These are phyloP conservation scores for Pleurotus djamor DNA, from an alignment of 768 basidiomycete genomes.

Conservation along the genomic window DNA sequence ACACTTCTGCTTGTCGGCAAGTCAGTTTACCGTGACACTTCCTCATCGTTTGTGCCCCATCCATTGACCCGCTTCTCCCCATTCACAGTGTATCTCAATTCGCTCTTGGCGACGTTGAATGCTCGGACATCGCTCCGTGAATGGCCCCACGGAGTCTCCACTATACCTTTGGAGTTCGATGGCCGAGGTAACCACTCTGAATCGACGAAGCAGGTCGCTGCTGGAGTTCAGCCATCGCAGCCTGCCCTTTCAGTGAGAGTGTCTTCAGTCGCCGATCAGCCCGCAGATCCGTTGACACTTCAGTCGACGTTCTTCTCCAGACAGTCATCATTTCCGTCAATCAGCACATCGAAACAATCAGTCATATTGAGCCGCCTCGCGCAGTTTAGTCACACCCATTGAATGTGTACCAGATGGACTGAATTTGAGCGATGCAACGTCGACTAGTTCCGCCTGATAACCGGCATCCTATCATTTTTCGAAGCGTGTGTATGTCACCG, in stretches of 20 bases:
- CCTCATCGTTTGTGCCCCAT: not conserved
- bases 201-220: not conserved
- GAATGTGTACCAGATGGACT: not conserved
- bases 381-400: not conserved
- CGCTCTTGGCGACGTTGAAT: conserved; percentile 27
- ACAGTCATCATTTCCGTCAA: not conserved
- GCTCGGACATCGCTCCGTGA: conserved; percentile 10
- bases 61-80: not conserved
- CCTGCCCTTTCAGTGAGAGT: not conserved
- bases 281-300: not conserved
- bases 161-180: not conserved
- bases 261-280: not conserved
- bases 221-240: not conserved
- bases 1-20: conserved; percentile 42
- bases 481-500: not conserved
- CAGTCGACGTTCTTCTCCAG: not conserved
- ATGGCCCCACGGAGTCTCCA: not conserved
- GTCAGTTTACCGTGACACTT: conserved; percentile 22
- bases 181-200: not conserved
- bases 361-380: not conserved
- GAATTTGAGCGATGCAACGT: not conserved
- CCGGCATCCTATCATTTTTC: not conserved
- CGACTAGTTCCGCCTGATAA: not conserved
- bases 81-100: conserved; percentile 35
- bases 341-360: not conserved